These are phyloP conservation scores for Acer campestre DNA, from an alignment of 345 rosid species.

Conservation along the genomic window DNA sequence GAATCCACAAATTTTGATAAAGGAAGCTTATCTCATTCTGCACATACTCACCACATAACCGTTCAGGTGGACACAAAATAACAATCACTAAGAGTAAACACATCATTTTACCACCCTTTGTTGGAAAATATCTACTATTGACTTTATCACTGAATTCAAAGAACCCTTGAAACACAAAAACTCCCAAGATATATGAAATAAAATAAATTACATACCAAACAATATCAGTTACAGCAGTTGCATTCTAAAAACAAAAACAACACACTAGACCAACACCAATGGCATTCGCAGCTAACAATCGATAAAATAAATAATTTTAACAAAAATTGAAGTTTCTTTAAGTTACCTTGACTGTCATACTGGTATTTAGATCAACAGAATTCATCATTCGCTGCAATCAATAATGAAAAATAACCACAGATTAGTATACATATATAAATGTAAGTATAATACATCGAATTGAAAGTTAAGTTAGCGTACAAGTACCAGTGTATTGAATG, in stretches of 20 bases:
- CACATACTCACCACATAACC: too few relatives aligned
- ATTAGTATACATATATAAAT: too few relatives aligned
- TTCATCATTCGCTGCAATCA: constrained; percentile 49
- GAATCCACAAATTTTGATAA: neutral
- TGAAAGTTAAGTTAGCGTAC: neutral
- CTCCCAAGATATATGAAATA: neutral
- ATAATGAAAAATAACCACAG: neutral
- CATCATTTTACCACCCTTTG: too few relatives aligned
- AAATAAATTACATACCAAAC: too few relatives aligned
- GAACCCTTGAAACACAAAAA: neutral
- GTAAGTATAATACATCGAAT: neutral
- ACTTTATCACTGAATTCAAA: neutral
- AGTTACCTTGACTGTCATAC: constrained; percentile 56
- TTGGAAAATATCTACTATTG: neutral
- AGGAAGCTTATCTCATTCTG: neutral
- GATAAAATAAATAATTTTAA: too few relatives aligned
- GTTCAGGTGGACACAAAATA: too few relatives aligned
- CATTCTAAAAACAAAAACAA: neutral
- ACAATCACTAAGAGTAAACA: too few relatives aligned
- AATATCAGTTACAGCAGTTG: neutral
- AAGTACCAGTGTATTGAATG: constrained; percentile 36
- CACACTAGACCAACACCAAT: neutral
- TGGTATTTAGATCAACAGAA: constrained; percentile 30
- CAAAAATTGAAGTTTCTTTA: neutral
- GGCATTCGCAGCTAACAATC: neutral